Conservation (phyloP, 2,329 filamentous ascomycete genomes). For the Sporothrix pallida region DNA sequence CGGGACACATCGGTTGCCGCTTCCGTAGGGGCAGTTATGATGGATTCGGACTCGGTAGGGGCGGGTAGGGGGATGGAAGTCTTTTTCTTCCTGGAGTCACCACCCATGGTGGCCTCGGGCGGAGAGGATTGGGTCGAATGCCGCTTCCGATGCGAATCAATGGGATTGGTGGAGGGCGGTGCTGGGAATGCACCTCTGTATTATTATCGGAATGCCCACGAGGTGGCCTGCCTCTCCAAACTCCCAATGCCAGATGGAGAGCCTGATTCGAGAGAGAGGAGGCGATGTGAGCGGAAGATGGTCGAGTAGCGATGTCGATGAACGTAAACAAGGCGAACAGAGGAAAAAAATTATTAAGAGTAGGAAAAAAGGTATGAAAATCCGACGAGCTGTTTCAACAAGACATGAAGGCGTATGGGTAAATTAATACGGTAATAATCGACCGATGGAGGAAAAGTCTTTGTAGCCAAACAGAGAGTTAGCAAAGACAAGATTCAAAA, state of each 20-base stretch:
- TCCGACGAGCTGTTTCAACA: slow-evolving; percentile 6
- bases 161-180: slow-evolving; percentile 19
- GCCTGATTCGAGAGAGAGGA: slow-evolving; percentile 27
- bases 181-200: not conserved
- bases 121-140: slow-evolving; percentile 8
- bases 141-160: slow-evolving; percentile 19
- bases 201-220: slow-evolving; percentile 7
- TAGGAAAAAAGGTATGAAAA: slow-evolving; percentile 1
- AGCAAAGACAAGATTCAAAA: slow-evolving; percentile 27
- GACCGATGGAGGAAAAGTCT: not conserved
- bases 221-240: slow-evolving; percentile 1
- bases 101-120: slow-evolving; percentile 40
- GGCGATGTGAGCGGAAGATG: slow-evolving; percentile 14
- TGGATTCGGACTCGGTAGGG: slow-evolving; percentile 73
- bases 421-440: slow-evolving; percentile 27
- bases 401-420: slow-evolving; percentile 32
- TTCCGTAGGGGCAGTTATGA: slow-evolving; percentile 60
- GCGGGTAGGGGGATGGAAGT: slow-evolving; percentile 68
- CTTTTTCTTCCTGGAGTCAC: slow-evolving; percentile 56
- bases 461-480: slow-evolving; percentile 19
- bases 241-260: slow-evolving; percentile 31
- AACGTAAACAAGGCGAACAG: not conserved
- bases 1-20: slow-evolving; percentile 72
- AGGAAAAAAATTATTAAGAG: not conserved
- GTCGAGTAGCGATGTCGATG: not conserved